phyloP scores from a whole-genome alignment of 2,329 filamentous ascomycete genomes.

The Trichophyton benhamiae region DNA sequence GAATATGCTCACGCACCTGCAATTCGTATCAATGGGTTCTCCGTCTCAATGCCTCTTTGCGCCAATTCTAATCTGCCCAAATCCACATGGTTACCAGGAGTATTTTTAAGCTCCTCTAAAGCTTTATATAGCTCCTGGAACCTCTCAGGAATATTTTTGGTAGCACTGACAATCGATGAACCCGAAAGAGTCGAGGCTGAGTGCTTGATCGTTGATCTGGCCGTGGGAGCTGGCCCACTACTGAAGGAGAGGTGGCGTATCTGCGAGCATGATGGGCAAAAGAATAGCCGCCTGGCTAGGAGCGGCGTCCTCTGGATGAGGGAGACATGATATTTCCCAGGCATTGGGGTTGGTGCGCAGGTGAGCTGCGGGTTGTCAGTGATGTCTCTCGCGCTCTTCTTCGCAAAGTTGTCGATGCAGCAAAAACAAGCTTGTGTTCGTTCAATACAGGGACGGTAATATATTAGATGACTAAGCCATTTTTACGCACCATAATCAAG shows the following conservation, averaged over 20 bases:
- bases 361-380: background rate
- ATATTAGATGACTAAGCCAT: background rate
- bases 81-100: conserved; percentile 45
- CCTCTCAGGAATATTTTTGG: conserved; percentile 40
- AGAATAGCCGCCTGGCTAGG: conserved; percentile 19
- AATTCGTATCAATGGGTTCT: conserved; percentile 43
- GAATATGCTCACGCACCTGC: conserved; percentile 32
- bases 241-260: conserved; percentile 19
- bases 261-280: conserved; percentile 32
- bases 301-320: conserved; percentile 25
- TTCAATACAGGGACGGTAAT: background rate
- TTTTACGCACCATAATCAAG: background rate
- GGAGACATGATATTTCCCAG: conserved; percentile 27
- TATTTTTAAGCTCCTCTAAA: conserved; percentile 39
- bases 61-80: conserved; percentile 49
- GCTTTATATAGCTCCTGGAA: conserved; percentile 44
- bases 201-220: background rate
- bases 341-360: conserved; percentile 20
- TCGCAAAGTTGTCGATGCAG: background rate
- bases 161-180: conserved; percentile 42
- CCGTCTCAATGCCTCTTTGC: conserved; percentile 44
- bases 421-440: background rate
- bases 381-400: background rate
- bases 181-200: conserved; percentile 34
- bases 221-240: conserved; percentile 6